Base-by-base conservation (phyloP, 2,329 filamentous ascomycete species). In the Conoideocrella luteorostrata region DNA sequence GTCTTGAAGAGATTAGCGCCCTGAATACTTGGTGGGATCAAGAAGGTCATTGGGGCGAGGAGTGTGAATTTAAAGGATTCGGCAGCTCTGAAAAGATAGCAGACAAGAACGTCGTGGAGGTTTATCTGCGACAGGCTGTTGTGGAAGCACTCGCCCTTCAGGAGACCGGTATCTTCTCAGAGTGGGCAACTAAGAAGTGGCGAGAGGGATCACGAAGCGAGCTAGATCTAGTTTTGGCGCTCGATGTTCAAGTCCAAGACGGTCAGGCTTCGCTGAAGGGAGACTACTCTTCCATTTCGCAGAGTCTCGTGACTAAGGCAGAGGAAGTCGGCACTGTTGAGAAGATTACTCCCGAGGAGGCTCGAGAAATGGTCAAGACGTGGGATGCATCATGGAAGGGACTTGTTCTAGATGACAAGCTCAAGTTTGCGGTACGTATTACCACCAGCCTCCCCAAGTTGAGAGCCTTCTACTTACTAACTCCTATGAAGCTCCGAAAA, bases 341-440 rank as follows among this genome's bases (percentile, higher is more conserved):
- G 9, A 48, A 51, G 33, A 47, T 60, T 11, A 58, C 65, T 10
- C 42, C 56, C 0, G 62, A 68, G 3, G 67, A 75, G 55, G 70
- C 72, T 2, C 55, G 52, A 24, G 60, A 65, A 49, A 59, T 74
- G 33, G 52, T 68, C 41, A 62, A 68, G 52, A 55, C 63, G 2
- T 78, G 72, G 72, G 71, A 75, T 47, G 54, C 62, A 10, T 69
- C 69, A 42, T 88, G 82, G 80, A 76, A 79, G 58, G 54, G 64
- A 5, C 63, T 82, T 12, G 65, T 74, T 3, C 59, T 93, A 22
- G 59, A 66, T 15, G 75, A 87, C 52, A 62, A 69, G 32, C 59
- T 86, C 50, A 88, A 86, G 60, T 90, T 93, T 69, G 79, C 81
- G 45, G 87, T 93, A 75, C 51, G 82, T 73, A 47, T 28, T 30